Percentiles rank a stretch among this genome's conserved stretches.
phyloP scores from a whole-genome alignment of 2,329 filamentous ascomycete genomes.

The Paraphoma chrysanthemicola region DNA sequence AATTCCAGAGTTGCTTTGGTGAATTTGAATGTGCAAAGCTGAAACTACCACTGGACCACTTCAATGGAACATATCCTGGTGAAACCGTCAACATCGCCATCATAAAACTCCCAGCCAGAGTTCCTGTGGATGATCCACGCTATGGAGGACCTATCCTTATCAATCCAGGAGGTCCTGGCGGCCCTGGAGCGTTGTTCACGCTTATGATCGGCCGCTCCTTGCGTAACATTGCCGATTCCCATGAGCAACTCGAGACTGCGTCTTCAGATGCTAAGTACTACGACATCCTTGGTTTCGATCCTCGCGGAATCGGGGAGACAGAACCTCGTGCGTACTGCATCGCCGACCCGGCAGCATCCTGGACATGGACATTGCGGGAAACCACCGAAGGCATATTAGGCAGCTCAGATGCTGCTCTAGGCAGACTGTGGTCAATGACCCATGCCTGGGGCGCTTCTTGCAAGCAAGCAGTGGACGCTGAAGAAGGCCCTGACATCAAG shows the following conservation, averaged over 20 bases:
- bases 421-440: constrained; percentile 51
- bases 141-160: constrained; percentile 53
- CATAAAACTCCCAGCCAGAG: constrained; percentile 40
- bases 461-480: constrained; percentile 26
- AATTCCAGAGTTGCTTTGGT: constrained; percentile 41
- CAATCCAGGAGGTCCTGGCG: constrained; percentile 56
- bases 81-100: constrained; percentile 41
- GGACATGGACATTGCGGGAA: constrained; percentile 48
- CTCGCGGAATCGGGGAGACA: constrained; percentile 49
- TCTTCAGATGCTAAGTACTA: constrained; percentile 44
- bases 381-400: constrained; percentile 47
- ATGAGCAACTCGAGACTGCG: constrained; percentile 9
- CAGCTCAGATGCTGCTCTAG: constrained; percentile 52
- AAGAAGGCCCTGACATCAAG: constrained; percentile 47
- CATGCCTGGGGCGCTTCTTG: constrained; percentile 45
- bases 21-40: constrained; percentile 45
- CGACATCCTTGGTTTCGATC: constrained; percentile 56
- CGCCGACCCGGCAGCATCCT: constrained; percentile 32
- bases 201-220: constrained; percentile 27
- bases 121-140: constrained; percentile 41
- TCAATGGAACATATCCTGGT: constrained; percentile 42
- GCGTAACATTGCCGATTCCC: constrained; percentile 39
- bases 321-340: constrained; percentile 47
- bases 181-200: constrained; percentile 46
- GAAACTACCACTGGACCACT: constrained; percentile 46